These are phyloP conservation scores for Westerdykella sp. DNA, from an alignment of 2,329 filamentous ascomycete genomes.

Conservation along the genomic window DNA sequence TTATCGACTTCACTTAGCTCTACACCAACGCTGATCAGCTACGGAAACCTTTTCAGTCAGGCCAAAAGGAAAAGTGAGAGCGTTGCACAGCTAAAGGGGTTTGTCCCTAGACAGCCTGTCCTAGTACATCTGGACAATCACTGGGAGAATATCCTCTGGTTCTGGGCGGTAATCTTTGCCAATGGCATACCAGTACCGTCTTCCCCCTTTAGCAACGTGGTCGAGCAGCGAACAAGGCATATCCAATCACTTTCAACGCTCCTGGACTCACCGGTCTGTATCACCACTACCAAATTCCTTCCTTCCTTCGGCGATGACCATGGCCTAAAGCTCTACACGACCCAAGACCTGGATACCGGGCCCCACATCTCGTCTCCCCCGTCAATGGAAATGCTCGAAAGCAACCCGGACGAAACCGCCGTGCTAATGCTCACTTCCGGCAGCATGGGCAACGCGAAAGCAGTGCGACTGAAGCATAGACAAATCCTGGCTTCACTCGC, in stretches of 20 bases:
- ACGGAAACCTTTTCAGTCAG: no score
- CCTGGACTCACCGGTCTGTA: constrained; percentile 3
- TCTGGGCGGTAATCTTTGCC: constrained; percentile 6
- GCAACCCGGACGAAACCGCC: constrained; percentile 6
- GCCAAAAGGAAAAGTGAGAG: no score
- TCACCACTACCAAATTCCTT: constrained; percentile 2
- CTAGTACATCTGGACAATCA: constrained; percentile 8
- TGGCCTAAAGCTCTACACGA: background rate
- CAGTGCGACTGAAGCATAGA: constrained; percentile 40
- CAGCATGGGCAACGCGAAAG: constrained; percentile 48
- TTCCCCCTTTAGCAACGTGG: constrained; percentile 4
- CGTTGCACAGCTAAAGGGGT: no score
- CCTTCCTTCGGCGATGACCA: background rate
- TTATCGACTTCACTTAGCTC: no score
- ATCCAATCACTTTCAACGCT: constrained; percentile 1
- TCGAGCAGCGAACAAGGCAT: constrained; percentile 3
- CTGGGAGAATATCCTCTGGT: constrained; percentile 7
- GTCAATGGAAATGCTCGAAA: no score
- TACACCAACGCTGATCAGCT: no score
- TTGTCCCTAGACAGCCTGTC: background rate
- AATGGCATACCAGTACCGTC: constrained; percentile 2
- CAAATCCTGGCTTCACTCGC: constrained; percentile 41
- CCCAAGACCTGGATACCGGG: no score
- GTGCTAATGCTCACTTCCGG: constrained; percentile 49
- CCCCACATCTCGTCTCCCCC: no score